Evolutionary conservation across 1,284 basidiomycete species (phyloP).

Genomic region (Ustilago shanxiensis): DNA sequence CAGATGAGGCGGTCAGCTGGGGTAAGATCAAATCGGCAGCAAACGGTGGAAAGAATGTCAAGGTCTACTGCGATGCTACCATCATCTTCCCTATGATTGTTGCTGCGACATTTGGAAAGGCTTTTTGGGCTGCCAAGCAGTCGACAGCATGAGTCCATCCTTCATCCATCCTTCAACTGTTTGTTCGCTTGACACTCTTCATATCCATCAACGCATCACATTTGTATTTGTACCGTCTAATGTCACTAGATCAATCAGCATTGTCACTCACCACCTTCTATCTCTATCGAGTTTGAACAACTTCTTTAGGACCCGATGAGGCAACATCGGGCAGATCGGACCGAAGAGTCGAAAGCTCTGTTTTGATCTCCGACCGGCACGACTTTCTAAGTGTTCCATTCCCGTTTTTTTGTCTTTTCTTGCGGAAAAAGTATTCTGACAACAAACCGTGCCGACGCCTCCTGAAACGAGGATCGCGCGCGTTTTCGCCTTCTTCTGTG

Average conservation of each 20-base stretch:
- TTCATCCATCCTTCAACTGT: too few species aligned
- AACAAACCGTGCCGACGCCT: background rate
- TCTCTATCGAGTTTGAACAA: too few species aligned
- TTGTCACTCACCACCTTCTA: too few species aligned
- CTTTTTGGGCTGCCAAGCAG: conserved; percentile 33
- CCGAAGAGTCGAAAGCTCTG: too few species aligned
- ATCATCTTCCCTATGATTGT: conserved; percentile 90
- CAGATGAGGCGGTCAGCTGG: conserved; percentile 99
- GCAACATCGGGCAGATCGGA: too few species aligned
- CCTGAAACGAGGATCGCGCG: conserved; percentile 7
- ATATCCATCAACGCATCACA: background rate
- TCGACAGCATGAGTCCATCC: background rate
- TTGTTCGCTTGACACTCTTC: too few species aligned
- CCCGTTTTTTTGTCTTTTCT: too few species aligned
- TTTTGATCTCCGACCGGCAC: too few species aligned
- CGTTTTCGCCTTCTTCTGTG: background rate
- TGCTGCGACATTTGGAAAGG: conserved; percentile 80
- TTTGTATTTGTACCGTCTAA: conserved; percentile 29
- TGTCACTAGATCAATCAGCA: conserved; percentile 4
- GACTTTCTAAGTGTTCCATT: background rate
- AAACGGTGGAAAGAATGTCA: conserved; percentile 85
- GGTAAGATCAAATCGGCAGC: conserved; percentile 87
- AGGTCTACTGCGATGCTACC: conserved; percentile 83
- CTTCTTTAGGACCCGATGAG: too few species aligned
- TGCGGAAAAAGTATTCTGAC: too few species aligned